These are phyloP conservation scores for Themeda triandra DNA, from an alignment of 176 grass and related monocot species.

Conservation along the genomic window DNA sequence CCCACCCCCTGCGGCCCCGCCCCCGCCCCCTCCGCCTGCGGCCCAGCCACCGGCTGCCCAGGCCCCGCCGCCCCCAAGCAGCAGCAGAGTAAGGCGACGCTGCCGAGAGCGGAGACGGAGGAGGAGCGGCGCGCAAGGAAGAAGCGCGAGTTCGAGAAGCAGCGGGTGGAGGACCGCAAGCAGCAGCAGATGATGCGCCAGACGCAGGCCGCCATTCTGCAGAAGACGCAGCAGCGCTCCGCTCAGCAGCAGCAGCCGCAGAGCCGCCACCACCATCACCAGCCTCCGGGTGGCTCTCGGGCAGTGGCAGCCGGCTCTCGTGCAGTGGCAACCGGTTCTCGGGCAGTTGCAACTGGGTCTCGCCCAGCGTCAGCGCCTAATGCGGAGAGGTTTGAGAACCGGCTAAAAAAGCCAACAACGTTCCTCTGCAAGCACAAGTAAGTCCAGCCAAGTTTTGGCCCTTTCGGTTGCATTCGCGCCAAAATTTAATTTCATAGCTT, in stretches of 20 bases:
- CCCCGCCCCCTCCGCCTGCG: constrained; percentile 40
- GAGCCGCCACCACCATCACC: constrained; percentile 37
- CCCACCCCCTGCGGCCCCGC: constrained; percentile 43
- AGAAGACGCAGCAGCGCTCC: constrained; percentile 61
- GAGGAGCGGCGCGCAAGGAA: constrained; percentile 70
- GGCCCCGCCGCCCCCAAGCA: constrained; percentile 18
- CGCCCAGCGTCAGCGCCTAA: constrained; percentile 31
- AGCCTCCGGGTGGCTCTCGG: constrained; percentile 21
- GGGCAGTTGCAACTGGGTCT: constrained; percentile 16
- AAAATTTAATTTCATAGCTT: background rate
- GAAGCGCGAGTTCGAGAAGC: constrained; percentile 83
- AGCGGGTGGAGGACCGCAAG: constrained; percentile 69
- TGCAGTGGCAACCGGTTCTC: constrained; percentile 17
- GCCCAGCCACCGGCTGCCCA: constrained; percentile 28
- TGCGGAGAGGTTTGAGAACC: constrained; percentile 70
- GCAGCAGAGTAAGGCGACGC: constrained; percentile 33
- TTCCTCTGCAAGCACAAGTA: constrained; percentile 88
- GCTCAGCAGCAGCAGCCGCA: constrained; percentile 24
- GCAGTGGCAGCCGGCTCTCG: constrained; percentile 11
- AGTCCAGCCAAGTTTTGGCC: constrained; percentile 12
- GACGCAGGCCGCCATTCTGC: constrained; percentile 74
- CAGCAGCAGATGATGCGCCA: constrained; percentile 74
- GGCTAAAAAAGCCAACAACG: constrained; percentile 91
- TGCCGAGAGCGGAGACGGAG: constrained; percentile 63
- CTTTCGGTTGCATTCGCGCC: background rate